Conservation (phyloP, 176 grass and related monocot genomes). For the Areca catechu region DNA sequence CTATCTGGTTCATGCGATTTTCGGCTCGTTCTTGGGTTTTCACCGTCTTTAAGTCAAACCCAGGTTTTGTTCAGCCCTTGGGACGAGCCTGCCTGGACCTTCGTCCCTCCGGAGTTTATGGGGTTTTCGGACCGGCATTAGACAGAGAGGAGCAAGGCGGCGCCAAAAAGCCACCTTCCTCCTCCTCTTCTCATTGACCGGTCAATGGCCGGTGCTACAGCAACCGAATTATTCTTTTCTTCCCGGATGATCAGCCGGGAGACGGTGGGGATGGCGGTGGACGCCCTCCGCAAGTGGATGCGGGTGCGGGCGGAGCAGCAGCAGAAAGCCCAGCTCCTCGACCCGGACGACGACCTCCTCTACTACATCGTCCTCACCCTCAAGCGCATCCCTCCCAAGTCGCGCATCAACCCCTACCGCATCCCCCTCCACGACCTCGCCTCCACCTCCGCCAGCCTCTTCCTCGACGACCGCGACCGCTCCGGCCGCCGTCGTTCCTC, state of each 20-base stretch:
- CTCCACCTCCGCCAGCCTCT: slow-evolving; percentile 41
- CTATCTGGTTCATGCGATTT: no score
- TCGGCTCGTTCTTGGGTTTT: no score
- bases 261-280: slow-evolving; percentile 28
- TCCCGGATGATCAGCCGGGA: slow-evolving; percentile 8
- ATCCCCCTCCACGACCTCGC: slow-evolving; percentile 25
- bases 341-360: slow-evolving; percentile 47
- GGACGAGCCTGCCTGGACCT: no score
- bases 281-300: slow-evolving; percentile 47
- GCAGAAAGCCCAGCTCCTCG: slow-evolving; percentile 38
- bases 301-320: slow-evolving; percentile 19
- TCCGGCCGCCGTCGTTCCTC: slow-evolving; percentile 45
- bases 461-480: slow-evolving; percentile 54
- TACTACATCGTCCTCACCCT: slow-evolving; percentile 42
- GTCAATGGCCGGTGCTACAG: no score
- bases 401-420: slow-evolving; percentile 28
- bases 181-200: no score
- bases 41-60: no score
- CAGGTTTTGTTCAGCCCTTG: no score
- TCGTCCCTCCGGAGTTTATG: no score
- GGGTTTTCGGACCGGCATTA: no score
- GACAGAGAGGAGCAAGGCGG: no score
- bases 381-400: slow-evolving; percentile 29
- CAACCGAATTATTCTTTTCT: no score
- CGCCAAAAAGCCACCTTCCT: no score